phyloP scores from a whole-genome alignment of 1,284 basidiomycete species.

The Neotropicomus parvogracilis region DNA sequence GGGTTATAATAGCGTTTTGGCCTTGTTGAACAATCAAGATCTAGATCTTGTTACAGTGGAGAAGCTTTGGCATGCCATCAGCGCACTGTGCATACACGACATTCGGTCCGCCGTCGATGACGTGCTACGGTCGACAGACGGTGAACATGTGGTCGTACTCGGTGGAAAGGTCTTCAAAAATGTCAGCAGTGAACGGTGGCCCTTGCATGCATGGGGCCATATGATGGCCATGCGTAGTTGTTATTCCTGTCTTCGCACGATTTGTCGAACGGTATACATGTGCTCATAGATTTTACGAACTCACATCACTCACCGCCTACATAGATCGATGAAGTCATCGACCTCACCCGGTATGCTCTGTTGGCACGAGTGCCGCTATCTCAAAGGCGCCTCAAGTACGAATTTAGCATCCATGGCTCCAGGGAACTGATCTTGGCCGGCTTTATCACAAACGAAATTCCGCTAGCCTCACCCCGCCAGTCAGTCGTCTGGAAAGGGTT shows the following conservation, averaged over 20 bases:
- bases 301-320: background rate
- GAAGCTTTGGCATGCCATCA: conserved; percentile 35
- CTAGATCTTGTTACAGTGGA: conserved; percentile 32
- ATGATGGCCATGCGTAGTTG: conserved; percentile 29
- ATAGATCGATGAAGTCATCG: conserved; percentile 32
- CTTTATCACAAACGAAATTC: conserved; percentile 28
- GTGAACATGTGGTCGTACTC: conserved; percentile 28
- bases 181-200: conserved; percentile 27
- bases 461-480: conserved; percentile 22
- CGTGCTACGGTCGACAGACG: conserved; percentile 26
- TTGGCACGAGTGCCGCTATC: conserved; percentile 18
- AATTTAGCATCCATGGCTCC: conserved; percentile 19
- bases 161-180: conserved; percentile 34
- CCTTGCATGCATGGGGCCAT: conserved; percentile 36
- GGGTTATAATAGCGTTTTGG: conserved; percentile 28
- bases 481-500: conserved; percentile 24
- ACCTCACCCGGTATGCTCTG: conserved; percentile 29
- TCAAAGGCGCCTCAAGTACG: conserved; percentile 24
- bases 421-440: conserved; percentile 31
- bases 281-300: background rate
- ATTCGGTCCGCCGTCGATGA: conserved; percentile 32
- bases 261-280: conserved; percentile 29
- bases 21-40: conserved; percentile 28
- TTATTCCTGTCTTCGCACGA: conserved; percentile 32
- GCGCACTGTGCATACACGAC: conserved; percentile 27